phyloP scores from a whole-genome alignment of 495 filamentous ascomycete species.

The Staphylotrichum tortipilum region DNA sequence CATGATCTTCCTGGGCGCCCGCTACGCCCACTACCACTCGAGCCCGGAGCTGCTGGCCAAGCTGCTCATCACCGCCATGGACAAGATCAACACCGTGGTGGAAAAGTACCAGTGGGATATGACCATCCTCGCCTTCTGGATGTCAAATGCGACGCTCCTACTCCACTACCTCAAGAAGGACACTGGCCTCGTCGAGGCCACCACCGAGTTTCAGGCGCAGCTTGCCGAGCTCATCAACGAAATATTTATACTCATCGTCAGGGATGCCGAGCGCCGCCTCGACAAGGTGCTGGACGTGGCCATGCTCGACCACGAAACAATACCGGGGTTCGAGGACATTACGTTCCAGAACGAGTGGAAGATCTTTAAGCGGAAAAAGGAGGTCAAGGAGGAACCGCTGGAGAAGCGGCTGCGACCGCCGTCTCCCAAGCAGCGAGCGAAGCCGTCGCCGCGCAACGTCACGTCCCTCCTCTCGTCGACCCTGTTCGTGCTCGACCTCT shows the following conservation, averaged over 20 bases:
- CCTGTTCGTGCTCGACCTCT: conserved; percentile 93
- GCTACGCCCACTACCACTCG: conserved; percentile 95
- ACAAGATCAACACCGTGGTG: conserved; percentile 93
- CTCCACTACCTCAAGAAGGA: conserved; percentile 98
- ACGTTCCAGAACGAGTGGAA: conserved; percentile 98
- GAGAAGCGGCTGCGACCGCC: conserved; percentile 90
- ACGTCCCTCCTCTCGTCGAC: conserved; percentile 96
- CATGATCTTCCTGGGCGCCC: conserved; percentile 86
- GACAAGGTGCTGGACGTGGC: conserved; percentile 89
- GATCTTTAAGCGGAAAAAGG: conserved; percentile 81
- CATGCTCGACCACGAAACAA: conserved; percentile 97
- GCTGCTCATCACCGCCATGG: conserved; percentile 77
- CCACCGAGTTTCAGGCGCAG: conserved; percentile 83
- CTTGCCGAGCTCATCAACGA: conserved; percentile 94
- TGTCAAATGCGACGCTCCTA: conserved; percentile 91
- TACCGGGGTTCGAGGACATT: conserved; percentile 92
- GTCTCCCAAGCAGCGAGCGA: conserved; percentile 87
- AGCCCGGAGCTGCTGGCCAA: conserved; percentile 74
- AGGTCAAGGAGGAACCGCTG: conserved; percentile 74
- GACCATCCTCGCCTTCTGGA: conserved; percentile 98
- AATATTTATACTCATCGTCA: conserved; percentile 96
- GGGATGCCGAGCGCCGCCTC: conserved; percentile 94
- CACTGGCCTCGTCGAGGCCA: conserved; percentile 67
- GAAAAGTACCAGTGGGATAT: conserved; percentile 97
- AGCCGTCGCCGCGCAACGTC: conserved; percentile 87